phyloP scores from a whole-genome alignment of 1,139 yeast genomes.

The Yamadazyma membranifaciens region DNA sequence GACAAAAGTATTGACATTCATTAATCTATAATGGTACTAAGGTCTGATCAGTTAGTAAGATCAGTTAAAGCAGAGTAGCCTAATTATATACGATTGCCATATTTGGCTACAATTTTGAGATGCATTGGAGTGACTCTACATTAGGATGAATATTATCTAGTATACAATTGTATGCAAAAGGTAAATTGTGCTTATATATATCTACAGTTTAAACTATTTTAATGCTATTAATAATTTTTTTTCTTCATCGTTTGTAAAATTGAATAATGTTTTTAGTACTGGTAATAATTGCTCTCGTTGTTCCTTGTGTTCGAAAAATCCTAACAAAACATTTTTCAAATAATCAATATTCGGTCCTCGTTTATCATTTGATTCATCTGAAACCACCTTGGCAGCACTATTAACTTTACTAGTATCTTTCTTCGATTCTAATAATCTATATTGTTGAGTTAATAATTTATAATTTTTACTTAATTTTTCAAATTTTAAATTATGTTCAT shows the following conservation, averaged over 20 bases:
- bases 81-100: too few species aligned
- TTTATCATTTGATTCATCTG: not conserved
- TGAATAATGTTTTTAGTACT: slow-evolving; percentile 73
- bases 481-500: slow-evolving; percentile 63
- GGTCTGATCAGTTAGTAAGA: too few species aligned
- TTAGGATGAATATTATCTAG: too few species aligned
- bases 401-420: not conserved
- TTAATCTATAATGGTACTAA: too few species aligned
- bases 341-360: slow-evolving; percentile 55
- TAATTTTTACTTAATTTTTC: slow-evolving; percentile 68
- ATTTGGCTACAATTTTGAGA: too few species aligned
- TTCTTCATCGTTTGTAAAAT: slow-evolving; percentile 69
- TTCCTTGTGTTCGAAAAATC: slow-evolving; percentile 89
- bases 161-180: too few species aligned
- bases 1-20: too few species aligned
- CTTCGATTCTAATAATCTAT: slow-evolving; percentile 32
- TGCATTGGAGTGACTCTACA: too few species aligned
- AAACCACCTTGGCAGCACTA: not conserved
- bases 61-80: too few species aligned
- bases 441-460: slow-evolving; percentile 58
- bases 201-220: slow-evolving; percentile 24
- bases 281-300: slow-evolving; percentile 84
- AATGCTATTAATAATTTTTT: slow-evolving; percentile 64
- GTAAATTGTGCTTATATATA: too few species aligned
- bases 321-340: slow-evolving; percentile 81